A percentile compares a stretch with the other conserved stretches of the same genome.
These are phyloP conservation scores for Saccharomycopsis capsularis DNA, from an alignment of 805 yeast species.

Conservation along the genomic window DNA sequence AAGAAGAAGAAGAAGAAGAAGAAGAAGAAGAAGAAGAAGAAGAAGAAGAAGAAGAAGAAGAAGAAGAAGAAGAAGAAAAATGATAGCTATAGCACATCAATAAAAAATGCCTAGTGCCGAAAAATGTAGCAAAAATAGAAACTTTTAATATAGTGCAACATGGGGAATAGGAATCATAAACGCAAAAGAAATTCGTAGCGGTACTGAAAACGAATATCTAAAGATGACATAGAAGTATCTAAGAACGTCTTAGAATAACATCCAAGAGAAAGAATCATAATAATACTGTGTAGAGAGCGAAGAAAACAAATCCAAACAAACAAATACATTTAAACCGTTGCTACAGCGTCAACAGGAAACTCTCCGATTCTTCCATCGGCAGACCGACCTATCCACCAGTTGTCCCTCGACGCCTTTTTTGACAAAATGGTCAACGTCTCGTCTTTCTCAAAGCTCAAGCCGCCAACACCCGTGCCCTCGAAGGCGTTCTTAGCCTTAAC, in stretches of 20 bases:
- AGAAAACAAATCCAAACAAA: not conserved
- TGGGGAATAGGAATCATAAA: too few relatives aligned
- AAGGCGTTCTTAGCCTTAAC: slow-evolving; percentile 1
- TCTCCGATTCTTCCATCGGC: slow-evolving; percentile 19
- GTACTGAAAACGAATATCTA: too few relatives aligned
- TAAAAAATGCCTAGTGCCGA: not conserved
- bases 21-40: not conserved
- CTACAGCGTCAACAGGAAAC: slow-evolving; percentile 11
- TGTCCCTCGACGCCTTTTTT: not conserved
- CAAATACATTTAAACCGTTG: not conserved
- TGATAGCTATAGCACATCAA: not conserved
- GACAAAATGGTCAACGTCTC: slow-evolving; percentile 15
- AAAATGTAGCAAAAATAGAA: too few relatives aligned
- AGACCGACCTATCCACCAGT: slow-evolving; percentile 18
- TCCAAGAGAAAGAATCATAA: too few relatives aligned
- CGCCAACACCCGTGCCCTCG: slow-evolving; percentile 11
- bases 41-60: not conserved
- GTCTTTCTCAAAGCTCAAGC: slow-evolving; percentile 14
- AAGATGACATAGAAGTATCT: not conserved
- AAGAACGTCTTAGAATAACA: too few relatives aligned
- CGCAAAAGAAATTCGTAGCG: too few relatives aligned
- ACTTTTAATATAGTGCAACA: too few relatives aligned
- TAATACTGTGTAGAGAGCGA: not conserved
- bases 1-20: not conserved
- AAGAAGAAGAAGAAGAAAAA: too few relatives aligned